Conservation (phyloP, 2,329 filamentous ascomycete genomes). For the Fusarium compactum region DNA sequence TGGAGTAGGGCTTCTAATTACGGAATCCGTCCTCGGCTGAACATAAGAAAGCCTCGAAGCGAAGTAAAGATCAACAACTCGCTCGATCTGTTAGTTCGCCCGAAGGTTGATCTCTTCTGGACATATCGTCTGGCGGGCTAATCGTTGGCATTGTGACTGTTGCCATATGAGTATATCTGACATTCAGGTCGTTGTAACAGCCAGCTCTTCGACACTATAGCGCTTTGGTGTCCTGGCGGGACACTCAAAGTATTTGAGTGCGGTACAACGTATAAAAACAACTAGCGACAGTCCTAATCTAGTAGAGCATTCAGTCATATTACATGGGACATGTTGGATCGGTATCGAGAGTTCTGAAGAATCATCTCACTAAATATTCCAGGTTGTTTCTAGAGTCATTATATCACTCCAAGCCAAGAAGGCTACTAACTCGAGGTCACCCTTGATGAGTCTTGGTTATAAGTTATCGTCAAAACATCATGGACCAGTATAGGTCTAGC, state of each 20-base stretch:
- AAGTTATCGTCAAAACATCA: not conserved
- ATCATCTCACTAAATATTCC: not conserved
- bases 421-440: not conserved
- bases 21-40: not conserved
- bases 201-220: not conserved
- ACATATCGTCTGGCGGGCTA: not conserved
- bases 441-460: not conserved
- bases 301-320: too few relatives aligned
- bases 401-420: not conserved
- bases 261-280: not conserved
- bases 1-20: not conserved
- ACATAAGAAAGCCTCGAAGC: not conserved
- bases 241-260: not conserved
- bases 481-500: not conserved
- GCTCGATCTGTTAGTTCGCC: not conserved
- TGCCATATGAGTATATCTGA: not conserved
- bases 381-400: not conserved
- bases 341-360: not conserved
- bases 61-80: not conserved
- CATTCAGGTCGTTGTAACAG: not conserved
- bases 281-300: too few relatives aligned
- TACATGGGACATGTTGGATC: too few relatives aligned
- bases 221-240: not conserved
- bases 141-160: not conserved
- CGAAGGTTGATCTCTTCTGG: not conserved